Percentiles rank a stretch among this genome's conserved stretches.
Evolutionary conservation across 495 filamentous ascomycete species (phyloP).

Genomic region (Annulohypoxylon bovei): DNA sequence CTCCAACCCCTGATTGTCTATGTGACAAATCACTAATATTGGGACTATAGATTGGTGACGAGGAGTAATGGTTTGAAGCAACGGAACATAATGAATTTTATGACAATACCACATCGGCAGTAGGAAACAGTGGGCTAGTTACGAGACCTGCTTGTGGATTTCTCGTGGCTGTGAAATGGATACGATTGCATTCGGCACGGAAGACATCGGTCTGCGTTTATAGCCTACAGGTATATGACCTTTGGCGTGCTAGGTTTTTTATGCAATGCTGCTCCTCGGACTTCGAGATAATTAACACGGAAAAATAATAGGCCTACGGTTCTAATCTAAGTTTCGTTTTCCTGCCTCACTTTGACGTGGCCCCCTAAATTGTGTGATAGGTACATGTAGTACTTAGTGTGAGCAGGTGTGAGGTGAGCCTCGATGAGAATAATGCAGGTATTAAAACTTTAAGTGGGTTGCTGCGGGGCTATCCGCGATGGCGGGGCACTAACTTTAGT

Average conservation of each 20-base stretch:
- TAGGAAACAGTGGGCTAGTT: constrained; percentile 1
- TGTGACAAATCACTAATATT: constrained; percentile 12
- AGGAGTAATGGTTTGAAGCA: constrained; percentile 68
- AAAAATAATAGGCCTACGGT: constrained; percentile 19
- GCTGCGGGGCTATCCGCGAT: constrained; percentile 39
- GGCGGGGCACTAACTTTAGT: constrained; percentile 32
- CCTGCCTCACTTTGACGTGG: background rate
- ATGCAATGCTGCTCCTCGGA: background rate
- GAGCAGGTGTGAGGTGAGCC: background rate
- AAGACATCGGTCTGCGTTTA: constrained; percentile 9
- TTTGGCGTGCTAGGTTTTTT: constrained; percentile 6
- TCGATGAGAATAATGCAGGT: background rate
- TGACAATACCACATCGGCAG: constrained; percentile 35
- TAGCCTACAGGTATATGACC: constrained; percentile 9
- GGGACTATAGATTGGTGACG: constrained; percentile 80
- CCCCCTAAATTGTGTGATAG: background rate
- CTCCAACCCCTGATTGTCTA: background rate
- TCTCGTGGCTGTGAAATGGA: constrained; percentile 22
- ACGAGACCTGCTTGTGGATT: constrained; percentile 7
- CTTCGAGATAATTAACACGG: constrained; percentile 6
- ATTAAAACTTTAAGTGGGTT: constrained; percentile 27
- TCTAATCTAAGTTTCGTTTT: background rate
- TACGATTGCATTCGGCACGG: constrained; percentile 16
- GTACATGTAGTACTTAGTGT: background rate
- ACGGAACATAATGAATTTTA: constrained; percentile 33